phyloP scores from a whole-genome alignment of 352 stramenopile genomes.

The Phytophthora rubi region DNA sequence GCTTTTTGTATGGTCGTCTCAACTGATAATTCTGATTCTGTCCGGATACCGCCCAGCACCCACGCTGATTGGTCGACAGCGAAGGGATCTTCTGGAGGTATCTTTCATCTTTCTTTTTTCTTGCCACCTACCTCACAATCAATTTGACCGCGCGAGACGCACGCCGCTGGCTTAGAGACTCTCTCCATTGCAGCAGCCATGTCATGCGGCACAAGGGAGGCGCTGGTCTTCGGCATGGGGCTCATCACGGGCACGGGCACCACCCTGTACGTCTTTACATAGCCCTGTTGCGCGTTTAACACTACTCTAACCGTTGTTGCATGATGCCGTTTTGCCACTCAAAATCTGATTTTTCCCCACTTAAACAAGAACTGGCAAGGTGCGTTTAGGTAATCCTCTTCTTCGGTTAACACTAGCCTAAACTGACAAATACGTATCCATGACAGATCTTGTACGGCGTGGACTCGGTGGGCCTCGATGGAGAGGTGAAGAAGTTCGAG shows the following conservation, averaged over 20 bases:
- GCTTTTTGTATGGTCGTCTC: conserved; percentile 4
- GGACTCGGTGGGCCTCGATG: conserved; percentile 87
- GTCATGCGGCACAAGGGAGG: conserved; percentile 82
- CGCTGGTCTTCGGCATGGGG: conserved; percentile 80
- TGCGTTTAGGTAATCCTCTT: conserved; percentile 21
- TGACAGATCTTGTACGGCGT: conserved; percentile 94
- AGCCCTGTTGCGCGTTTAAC: not conserved
- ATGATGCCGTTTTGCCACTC: conserved; percentile 1
- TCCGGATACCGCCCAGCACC: not conserved
- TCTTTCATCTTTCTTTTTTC: conserved; percentile 28
- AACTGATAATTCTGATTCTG: not conserved
- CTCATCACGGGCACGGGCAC: conserved; percentile 86
- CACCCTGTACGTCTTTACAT: conserved; percentile 64
- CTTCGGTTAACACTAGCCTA: conserved; percentile 1
- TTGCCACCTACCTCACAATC: conserved; percentile 12
- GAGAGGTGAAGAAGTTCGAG: conserved; percentile 91
- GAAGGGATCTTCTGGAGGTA: conserved; percentile 21
- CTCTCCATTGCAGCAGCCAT: conserved; percentile 37
- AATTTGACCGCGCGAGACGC: conserved; percentile 13
- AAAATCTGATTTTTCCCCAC: not conserved
- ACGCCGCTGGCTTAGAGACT: conserved; percentile 4
- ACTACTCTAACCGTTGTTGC: conserved; percentile 4
- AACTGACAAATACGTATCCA: conserved; percentile 7
- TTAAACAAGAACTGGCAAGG: conserved; percentile 68
- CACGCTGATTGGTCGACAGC: conserved; percentile 17